These are phyloP conservation scores for Arthromyces matolae DNA, from an alignment of 768 basidiomycete genomes.

Conservation along the genomic window DNA sequence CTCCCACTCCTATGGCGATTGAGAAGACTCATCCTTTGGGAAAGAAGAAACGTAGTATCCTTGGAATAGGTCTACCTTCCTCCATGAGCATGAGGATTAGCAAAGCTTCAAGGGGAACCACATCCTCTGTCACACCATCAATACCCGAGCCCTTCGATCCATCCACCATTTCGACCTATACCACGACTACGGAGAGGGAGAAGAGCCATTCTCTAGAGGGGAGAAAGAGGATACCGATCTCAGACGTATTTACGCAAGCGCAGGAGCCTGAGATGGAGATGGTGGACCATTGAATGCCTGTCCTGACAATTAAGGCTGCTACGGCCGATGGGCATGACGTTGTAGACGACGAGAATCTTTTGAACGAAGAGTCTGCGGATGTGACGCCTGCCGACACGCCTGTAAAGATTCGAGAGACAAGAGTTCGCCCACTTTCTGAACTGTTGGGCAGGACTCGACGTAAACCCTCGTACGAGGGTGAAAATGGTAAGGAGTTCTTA, in stretches of 20 bases:
- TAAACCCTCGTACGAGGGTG: conserved; percentile 46
- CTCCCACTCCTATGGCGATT: conserved; percentile 35
- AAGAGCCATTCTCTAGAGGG: conserved; percentile 45
- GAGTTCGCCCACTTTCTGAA: conserved; percentile 62
- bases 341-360: conserved; percentile 18
- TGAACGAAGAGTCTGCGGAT: no score
- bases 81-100: conserved; percentile 27
- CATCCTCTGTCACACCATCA: no score
- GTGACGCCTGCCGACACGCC: no score
- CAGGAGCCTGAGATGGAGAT: background rate
- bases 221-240: conserved; percentile 49
- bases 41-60: conserved; percentile 58
- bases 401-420: conserved; percentile 39
- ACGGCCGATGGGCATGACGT: conserved; percentile 52
- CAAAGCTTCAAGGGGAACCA: no score
- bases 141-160: no score
- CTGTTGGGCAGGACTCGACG: conserved; percentile 50
- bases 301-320: conserved; percentile 48
- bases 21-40: conserved; percentile 35
- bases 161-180: no score
- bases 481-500: conserved; percentile 42
- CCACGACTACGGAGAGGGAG: conserved; percentile 14
- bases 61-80: conserved; percentile 62
- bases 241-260: conserved; percentile 53
- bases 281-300: conserved; percentile 16